Evolutionary conservation across 208 protist genomes (phyloP).

Genomic region (Acanthamoeba healyi): DNA sequence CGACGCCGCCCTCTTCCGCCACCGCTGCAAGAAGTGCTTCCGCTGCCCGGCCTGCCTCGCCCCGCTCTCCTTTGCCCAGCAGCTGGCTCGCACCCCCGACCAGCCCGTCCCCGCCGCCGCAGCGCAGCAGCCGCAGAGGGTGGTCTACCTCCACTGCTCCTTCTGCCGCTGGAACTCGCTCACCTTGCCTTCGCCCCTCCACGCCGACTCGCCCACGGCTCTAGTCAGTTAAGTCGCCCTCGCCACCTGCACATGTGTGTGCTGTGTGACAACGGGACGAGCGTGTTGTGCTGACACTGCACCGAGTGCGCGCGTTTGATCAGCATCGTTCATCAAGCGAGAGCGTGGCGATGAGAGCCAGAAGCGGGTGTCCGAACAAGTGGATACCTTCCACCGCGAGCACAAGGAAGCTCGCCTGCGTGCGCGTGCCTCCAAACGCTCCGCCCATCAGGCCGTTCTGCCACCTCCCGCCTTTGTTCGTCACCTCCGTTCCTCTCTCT

Average conservation of each 20-base stretch:
- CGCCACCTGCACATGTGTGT: too few species aligned
- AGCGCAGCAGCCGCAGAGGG: neutral
- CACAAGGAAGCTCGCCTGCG: conserved; percentile 19
- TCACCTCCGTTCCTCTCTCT: neutral
- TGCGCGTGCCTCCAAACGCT: conserved; percentile 25
- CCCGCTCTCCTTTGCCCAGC: conserved; percentile 37
- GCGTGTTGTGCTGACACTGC: neutral
- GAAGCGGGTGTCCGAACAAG: conserved; percentile 18
- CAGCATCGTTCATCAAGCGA: neutral
- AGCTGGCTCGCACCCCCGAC: neutral
- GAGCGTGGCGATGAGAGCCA: neutral
- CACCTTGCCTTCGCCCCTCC: neutral
- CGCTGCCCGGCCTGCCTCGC: conserved; percentile 24
- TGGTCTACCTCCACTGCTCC: conserved; percentile 58
- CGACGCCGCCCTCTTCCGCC: conserved; percentile 30
- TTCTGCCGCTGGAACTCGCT: conserved; percentile 66
- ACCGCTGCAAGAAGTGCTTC: conserved; percentile 63
- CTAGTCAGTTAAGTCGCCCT: neutral
- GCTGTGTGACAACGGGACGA: too few species aligned
- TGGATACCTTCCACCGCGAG: conserved; percentile 20
- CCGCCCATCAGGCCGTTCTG: neutral
- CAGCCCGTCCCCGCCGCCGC: neutral
- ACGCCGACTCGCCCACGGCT: conserved; percentile 18
- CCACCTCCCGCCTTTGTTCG: neutral
- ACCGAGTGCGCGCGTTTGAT: neutral